Base-by-base conservation (phyloP, 2,329 filamentous ascomycete genomes). In the Sclerotinia nivalis region DNA sequence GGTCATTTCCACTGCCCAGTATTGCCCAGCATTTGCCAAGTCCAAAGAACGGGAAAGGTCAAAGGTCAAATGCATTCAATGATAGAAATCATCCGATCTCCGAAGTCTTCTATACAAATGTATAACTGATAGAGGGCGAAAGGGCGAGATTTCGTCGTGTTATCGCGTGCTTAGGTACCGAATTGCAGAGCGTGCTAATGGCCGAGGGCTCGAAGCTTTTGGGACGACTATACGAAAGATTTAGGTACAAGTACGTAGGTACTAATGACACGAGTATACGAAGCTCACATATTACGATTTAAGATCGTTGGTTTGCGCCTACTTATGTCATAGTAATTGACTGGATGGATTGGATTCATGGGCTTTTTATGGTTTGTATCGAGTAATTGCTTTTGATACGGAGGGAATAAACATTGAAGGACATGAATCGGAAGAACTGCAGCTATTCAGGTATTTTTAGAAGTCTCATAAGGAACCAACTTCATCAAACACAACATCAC, bases 11-110 rank as follows among this genome's bases (percentile, higher is more conserved):
- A 65, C 47, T 20, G 61, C 61, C 31, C n/a, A 40, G 61, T n/a
- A 50, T 62, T 47, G 47, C 60, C 60, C 31, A 52, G 61, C 15
- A 40, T 40, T 43, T 52, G 61, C 61, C 47, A 65, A 43, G 61
- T 52, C 10, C 12, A 40, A 40, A 22, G 7, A 22, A 40, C 22
- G 47, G 61, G 47, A 64, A 18, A 4, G n/a, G n/a, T 6, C 28
- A 37, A 37, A 18, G 5, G 45, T 37, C 31, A 64, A 64, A 50
- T 4, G 13, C 6, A 20, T 43, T 43, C 5, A 62, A 62, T 62
- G 20, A n/a, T 8, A n/a, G 20, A 18, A 50, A 15, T 37, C 28
- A 10, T 50, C 60, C 31, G 60, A 64, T 62, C 18, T n/a, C 22
- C 12, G 12, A 15, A 45, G 31, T 8, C 9, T 45, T 64, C 7